These are phyloP conservation scores for Quillaja saponaria DNA, from an alignment of 306 rosid species.

Conservation along the genomic window DNA sequence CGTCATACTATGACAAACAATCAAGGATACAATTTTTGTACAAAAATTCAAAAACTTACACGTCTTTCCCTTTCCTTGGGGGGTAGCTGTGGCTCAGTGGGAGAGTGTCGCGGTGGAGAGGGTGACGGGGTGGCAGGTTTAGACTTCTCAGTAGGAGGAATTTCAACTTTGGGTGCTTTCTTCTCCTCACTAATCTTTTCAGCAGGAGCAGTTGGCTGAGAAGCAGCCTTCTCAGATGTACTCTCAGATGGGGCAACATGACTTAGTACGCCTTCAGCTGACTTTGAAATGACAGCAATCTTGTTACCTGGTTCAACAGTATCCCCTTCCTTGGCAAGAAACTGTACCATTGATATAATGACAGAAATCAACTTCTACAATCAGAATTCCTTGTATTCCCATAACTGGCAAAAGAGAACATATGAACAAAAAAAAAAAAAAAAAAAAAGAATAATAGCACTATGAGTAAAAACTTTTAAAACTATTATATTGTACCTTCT, in stretches of 20 bases:
- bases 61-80: conserved; percentile 83
- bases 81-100: conserved; percentile 79
- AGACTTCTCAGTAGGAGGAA: conserved; percentile 45
- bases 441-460: background rate
- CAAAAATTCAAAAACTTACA: conserved; percentile 43
- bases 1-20: too few relatives aligned
- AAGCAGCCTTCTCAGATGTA: conserved; percentile 47
- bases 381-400: conserved; percentile 2
- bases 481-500: conserved; percentile 48
- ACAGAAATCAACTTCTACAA: conserved; percentile 12
- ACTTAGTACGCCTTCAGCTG: conserved; percentile 69
- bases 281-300: conserved; percentile 80
- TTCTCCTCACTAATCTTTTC: conserved; percentile 50
- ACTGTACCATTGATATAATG: conserved; percentile 40
- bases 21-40: too few relatives aligned
- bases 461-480: background rate
- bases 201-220: conserved; percentile 40
- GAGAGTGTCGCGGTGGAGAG: conserved; percentile 52
- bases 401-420: background rate
- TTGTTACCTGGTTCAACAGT: conserved; percentile 83
- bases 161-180: conserved; percentile 54
- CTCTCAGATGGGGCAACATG: conserved; percentile 73
- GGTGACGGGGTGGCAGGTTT: conserved; percentile 45
- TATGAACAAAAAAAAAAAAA: background rate
- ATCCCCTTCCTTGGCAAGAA: conserved; percentile 82